Evolutionary conservation across 2,329 filamentous ascomycete genomes (phyloP), one percentile per base, ranked within the genome.

Genomic region (Thermomyces lanuginosus): DNA sequence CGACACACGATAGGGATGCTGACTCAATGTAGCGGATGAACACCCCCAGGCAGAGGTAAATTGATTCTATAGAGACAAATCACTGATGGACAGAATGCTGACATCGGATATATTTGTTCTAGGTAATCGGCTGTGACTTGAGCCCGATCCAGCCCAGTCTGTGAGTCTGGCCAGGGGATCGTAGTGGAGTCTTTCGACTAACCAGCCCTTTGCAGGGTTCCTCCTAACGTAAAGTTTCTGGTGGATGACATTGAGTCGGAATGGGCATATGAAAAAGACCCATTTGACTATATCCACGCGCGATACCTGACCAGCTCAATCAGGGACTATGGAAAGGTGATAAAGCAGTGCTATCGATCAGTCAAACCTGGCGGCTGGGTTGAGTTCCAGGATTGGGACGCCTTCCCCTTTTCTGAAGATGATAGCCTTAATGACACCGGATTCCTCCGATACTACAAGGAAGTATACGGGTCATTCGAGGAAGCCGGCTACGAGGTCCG

Each of bases 281-380:
- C 44, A 15, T 39, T 61, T 22, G 58, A 63, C 35, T 53, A 56
- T 13, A 41, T 62, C 10, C 57, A 55, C 27, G 41, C 35, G 6
- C 51, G 55, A n/a, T 51, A 51, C 41, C 43, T 62, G 29, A 45
- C 44, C 3, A 53, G 48, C 2, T 48, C 45, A 3, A 45, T 60
- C 11, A 25, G 30, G 12, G 40, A 46, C 26, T 45, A 41, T 36
- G 22, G 15, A 31, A 48, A 41, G 5, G 49, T 57, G 24, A 45
- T 59, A 14, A 21, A 39, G 2, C 53, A 59, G 28, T 43, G 41
- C 21, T 58, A 47, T 19, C 42, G 53, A 29, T 40, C 42, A 12
- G 43, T 61, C 1, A 46, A 46, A 5, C 57, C 63, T 0, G 61
- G 61, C 2, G 58, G 59, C 4, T 61, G 53, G 46, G 21, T 59